Evolutionary conservation across 164 flowering plant species (phyloP), one percentile per base, ranked within the genome.

Genomic region (Brasenia schreberi): DNA sequence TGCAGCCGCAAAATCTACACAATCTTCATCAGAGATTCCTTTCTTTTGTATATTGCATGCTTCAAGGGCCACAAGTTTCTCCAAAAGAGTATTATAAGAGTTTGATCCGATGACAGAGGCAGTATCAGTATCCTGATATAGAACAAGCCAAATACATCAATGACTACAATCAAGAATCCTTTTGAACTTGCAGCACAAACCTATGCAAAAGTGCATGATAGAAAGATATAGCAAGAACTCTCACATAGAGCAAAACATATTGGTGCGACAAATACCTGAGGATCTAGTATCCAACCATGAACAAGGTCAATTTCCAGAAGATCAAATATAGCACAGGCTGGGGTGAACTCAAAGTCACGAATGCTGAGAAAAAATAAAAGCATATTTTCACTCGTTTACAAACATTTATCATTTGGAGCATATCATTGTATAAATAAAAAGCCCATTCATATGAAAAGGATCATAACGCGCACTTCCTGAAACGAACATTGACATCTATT

Each of bases 281-380:
- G 88, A 79, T 95, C 99, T 77, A 89, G 89, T 69, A 95, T 85
- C 99, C 99, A 95, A 66, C 99, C 99, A 82, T 95, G 97, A 81
- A 84, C 92, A 12, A 95, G 75, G 52, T 95, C 97, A 76, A 95
- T 92, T 69, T 86, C 97, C 72, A 95, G 80, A 61, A 95, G 81
- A 80, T 95, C 97, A 81, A 92, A 95, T 77, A 95, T 90, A 39
- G 97, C 88, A 74, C 94, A 84, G 73, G 90, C 99, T 23, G 71
- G 81, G 10, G 99, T 95, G 67, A 90, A 95, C 74, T 95, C 99
- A 76, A 95, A 92, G 78, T 88, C 97, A 81, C 81, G 84, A 74
- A 90, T 86, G 69, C 99, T 95, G 85, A 74, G 82, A 68, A 68
- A 0, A 2, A 7, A n/a, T 19, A 60, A 0, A 43, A 5, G 0